Conservation (phyloP, 306 rosid species). For the barrel medic (Medicago truncatula) region MtrunA17r5.0-ANR NC_053044.1:46130501-46131000, state of each 20-base stretch:
- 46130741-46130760: not conserved
- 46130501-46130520: too few relatives aligned
- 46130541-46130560: too few relatives aligned
- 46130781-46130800: not conserved
- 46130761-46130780: slow-evolving; percentile 10
- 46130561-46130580: too few relatives aligned
- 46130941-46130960: slow-evolving; percentile 77
- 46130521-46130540: too few relatives aligned
- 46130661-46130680: slow-evolving; percentile 4
- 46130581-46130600: too few relatives aligned
- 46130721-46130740: slow-evolving; percentile 8
- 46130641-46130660: not conserved
- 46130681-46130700: slow-evolving; percentile 9
- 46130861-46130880: slow-evolving; percentile 16
- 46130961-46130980: slow-evolving; percentile 90
- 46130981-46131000: slow-evolving; percentile 84
- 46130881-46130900: slow-evolving; percentile 57
- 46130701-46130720: not conserved
- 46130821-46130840: slow-evolving; percentile 10
- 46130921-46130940: slow-evolving; percentile 69
- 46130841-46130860: slow-evolving; percentile 18
- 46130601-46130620: not conserved
- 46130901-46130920: slow-evolving; percentile 81
- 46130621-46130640: not conserved
- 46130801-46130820: slow-evolving; percentile 28